Percentiles rank a stretch among this genome's conserved stretches.
phyloP scores from a whole-genome alignment of 441 rosid species.

The Omphalea diandra region DNA sequence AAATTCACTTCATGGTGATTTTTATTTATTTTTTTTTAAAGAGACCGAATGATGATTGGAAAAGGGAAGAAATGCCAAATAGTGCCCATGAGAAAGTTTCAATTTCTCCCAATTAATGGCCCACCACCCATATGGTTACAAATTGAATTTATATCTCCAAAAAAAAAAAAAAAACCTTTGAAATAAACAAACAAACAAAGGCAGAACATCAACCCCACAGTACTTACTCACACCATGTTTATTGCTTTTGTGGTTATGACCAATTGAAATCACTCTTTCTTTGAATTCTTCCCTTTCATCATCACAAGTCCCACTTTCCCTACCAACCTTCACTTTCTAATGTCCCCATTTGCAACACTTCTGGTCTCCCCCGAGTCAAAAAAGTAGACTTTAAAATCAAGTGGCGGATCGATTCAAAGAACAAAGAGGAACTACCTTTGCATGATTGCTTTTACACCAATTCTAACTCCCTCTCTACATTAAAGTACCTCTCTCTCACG shows the following conservation, averaged over 20 bases:
- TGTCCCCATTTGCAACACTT: constrained; percentile 30
- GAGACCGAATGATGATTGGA: constrained; percentile 6
- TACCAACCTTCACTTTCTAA: constrained; percentile 43
- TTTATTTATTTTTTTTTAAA: too few relatives aligned
- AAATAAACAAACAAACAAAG: constrained; percentile 15
- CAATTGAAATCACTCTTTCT: neutral
- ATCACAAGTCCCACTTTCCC: constrained; percentile 36
- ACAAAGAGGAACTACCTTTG: constrained; percentile 21
- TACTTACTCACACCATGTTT: constrained; percentile 23
- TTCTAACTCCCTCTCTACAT: constrained; percentile 19
- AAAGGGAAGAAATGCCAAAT: constrained; percentile 10
- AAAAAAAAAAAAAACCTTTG: neutral
- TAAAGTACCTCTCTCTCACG: constrained; percentile 23
- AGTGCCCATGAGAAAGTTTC: constrained; percentile 30
- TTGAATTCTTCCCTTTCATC: constrained; percentile 27
- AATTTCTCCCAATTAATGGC: constrained; percentile 27
- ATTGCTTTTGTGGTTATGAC: constrained; percentile 24
- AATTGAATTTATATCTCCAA: neutral
- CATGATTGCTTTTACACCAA: constrained; percentile 36
- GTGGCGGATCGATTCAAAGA: constrained; percentile 25
- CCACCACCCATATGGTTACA: constrained; percentile 28
- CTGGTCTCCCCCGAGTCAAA: constrained; percentile 39
- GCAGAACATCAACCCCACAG: constrained; percentile 7
- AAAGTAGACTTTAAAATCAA: constrained; percentile 21
- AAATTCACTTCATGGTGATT: neutral